Evolutionary conservation across 306 rosid species (phyloP).

Genomic region (Dicorynia guianensis): DNA sequence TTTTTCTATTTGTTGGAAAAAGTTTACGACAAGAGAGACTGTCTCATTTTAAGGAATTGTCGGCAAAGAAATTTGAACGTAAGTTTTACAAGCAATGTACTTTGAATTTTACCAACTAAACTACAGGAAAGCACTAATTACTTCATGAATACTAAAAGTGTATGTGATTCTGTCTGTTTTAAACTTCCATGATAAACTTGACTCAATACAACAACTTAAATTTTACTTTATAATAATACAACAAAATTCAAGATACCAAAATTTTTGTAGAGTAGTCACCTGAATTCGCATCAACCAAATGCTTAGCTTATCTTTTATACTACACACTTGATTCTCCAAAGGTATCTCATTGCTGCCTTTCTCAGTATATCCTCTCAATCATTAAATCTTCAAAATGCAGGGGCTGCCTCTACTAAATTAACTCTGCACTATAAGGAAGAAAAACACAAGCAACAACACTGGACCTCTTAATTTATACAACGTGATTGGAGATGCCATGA

Average conservation of each 20-base stretch:
- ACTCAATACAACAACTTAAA: conserved; percentile 17
- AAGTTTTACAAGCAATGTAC: too few relatives aligned
- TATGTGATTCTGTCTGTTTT: conserved; percentile 22
- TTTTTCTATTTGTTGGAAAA: too few relatives aligned
- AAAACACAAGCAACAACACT: conserved; percentile 17
- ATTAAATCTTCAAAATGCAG: not conserved
- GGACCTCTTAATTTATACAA: conserved; percentile 20
- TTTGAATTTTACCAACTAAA: too few relatives aligned
- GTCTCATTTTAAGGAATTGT: too few relatives aligned
- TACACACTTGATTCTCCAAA: not conserved
- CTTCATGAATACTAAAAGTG: conserved; percentile 22
- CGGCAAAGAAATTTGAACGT: too few relatives aligned
- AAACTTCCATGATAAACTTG: conserved; percentile 29
- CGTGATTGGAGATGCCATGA: conserved; percentile 31
- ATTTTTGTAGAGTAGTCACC: conserved; percentile 32
- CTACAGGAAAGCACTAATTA: not conserved
- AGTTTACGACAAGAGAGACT: too few relatives aligned
- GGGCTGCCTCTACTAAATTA: conserved; percentile 29
- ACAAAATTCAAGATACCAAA: conserved; percentile 4
- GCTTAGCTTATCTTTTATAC: not conserved
- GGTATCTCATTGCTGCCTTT: not conserved
- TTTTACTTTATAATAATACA: not conserved
- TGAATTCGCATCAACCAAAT: conserved; percentile 12
- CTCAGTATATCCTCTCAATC: not conserved
- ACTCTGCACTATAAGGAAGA: conserved; percentile 20